Evolutionary conservation across 257 asterid genomes (phyloP).

Genomic region (Salvia miltiorrhiza): DNA sequence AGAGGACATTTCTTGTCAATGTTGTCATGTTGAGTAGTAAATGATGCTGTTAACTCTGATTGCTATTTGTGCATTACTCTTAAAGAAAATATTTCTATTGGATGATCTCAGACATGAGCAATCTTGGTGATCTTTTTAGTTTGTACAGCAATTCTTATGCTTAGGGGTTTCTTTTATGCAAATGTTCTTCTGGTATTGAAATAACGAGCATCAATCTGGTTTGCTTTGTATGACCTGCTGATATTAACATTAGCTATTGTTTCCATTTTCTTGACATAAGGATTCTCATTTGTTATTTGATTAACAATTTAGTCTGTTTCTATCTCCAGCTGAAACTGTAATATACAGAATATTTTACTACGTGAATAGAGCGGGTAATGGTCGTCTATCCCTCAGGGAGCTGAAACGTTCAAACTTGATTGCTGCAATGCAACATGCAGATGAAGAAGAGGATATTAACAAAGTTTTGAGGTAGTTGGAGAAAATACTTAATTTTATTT

Average conservation of each 20-base stretch:
- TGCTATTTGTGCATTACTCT: slow-evolving; percentile 14
- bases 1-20: background rate
- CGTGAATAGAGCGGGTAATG: slow-evolving; percentile 89
- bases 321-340: slow-evolving; percentile 94
- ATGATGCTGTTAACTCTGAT: slow-evolving; percentile 9
- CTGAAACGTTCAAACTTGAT: slow-evolving; percentile 82
- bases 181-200: slow-evolving; percentile 8
- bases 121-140: slow-evolving; percentile 4
- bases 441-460: slow-evolving; percentile 97
- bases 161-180: slow-evolving; percentile 1
- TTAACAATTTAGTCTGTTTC: slow-evolving; percentile 36
- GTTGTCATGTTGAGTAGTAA: background rate
- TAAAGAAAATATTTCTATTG: too few species aligned
- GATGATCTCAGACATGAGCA: background rate
- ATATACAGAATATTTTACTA: slow-evolving; percentile 96
- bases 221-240: slow-evolving; percentile 8
- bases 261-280: background rate
- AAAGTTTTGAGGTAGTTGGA: slow-evolving; percentile 80
- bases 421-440: slow-evolving; percentile 96
- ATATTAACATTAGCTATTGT: background rate
- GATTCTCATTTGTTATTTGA: background rate
- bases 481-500: slow-evolving; percentile 14
- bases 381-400: slow-evolving; percentile 89
- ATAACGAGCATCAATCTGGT: slow-evolving; percentile 18
- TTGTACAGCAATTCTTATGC: slow-evolving; percentile 8